Percentiles rank a stretch among this genome's conserved stretches.
Evolutionary conservation across 176 grass and related monocot species (phyloP).

Genomic region (Cenchrus americanus): DNA sequence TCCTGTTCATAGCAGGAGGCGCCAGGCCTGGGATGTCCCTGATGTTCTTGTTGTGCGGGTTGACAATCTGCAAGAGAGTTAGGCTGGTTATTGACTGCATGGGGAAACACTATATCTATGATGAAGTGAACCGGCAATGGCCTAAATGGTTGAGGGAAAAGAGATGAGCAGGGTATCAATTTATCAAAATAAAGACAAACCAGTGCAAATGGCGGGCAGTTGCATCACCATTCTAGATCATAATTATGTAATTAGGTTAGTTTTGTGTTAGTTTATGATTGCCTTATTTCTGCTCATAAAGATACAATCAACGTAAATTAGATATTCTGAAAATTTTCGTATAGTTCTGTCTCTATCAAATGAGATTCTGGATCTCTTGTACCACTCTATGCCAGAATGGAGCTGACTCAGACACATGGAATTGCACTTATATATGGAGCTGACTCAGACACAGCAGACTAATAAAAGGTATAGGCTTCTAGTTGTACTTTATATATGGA

Average conservation of each 20-base stretch:
- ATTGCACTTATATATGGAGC: neutral
- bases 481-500: constrained; percentile 17
- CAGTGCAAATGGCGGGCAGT: neutral
- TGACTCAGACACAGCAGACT: too few relatives aligned
- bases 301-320: neutral
- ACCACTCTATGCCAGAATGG: neutral
- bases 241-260: neutral
- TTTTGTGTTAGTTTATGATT: neutral
- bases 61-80: constrained; percentile 67
- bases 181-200: neutral
- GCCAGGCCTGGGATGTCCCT: constrained; percentile 90
- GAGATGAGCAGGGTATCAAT: neutral
- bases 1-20: constrained; percentile 86
- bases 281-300: neutral
- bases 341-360: neutral
- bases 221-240: neutral
- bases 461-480: neutral
- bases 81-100: neutral
- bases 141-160: neutral
- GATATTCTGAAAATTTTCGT: neutral
- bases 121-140: neutral
- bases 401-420: neutral
- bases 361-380: neutral
- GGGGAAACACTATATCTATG: neutral
- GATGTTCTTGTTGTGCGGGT: constrained; percentile 88